Percentiles rank a stretch among this genome's conserved stretches.
phyloP scores from a whole-genome alignment of 1,284 basidiomycete genomes.

The Boletellus deceptivus region DNA sequence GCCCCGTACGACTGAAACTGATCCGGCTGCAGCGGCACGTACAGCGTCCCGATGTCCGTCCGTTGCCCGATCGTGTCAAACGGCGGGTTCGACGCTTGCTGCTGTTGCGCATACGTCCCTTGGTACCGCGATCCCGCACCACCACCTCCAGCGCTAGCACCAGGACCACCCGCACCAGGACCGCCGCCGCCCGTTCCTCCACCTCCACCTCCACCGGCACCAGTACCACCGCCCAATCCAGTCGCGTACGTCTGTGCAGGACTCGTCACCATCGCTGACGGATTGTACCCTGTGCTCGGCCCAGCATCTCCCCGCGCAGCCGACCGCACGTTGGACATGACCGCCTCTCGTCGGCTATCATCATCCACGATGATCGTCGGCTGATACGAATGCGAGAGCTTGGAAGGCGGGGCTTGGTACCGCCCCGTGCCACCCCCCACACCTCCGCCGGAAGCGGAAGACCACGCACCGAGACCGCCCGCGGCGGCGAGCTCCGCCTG shows the following conservation, averaged over 20 bases:
- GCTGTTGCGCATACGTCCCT: conserved; percentile 43
- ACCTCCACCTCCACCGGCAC: neutral
- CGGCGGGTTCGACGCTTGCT: conserved; percentile 41
- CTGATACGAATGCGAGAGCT: conserved; percentile 65
- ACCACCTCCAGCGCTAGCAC: neutral
- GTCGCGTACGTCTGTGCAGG: conserved; percentile 69
- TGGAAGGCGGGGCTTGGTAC: conserved; percentile 56
- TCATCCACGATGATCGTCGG: conserved; percentile 55
- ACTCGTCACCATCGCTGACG: conserved; percentile 58
- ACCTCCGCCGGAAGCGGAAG: conserved; percentile 15
- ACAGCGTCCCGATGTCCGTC: conserved; percentile 64
- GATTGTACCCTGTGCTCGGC: conserved; percentile 43
- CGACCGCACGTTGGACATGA: conserved; percentile 71
- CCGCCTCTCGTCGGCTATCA: conserved; percentile 64
- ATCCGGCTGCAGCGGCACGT: conserved; percentile 77
- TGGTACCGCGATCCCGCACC: conserved; percentile 43
- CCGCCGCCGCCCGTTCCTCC: neutral
- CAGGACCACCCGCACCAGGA: neutral
- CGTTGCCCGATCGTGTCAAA: conserved; percentile 64
- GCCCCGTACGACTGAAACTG: conserved; percentile 60
- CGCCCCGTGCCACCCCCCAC: conserved; percentile 20
- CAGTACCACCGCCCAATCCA: conserved; percentile 7
- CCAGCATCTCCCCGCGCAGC: conserved; percentile 54
- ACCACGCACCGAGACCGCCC: conserved; percentile 57
- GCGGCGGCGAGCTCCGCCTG: conserved; percentile 82